phyloP scores from a whole-genome alignment of 345 rosid species.

The Camelina sativa region DNA sequence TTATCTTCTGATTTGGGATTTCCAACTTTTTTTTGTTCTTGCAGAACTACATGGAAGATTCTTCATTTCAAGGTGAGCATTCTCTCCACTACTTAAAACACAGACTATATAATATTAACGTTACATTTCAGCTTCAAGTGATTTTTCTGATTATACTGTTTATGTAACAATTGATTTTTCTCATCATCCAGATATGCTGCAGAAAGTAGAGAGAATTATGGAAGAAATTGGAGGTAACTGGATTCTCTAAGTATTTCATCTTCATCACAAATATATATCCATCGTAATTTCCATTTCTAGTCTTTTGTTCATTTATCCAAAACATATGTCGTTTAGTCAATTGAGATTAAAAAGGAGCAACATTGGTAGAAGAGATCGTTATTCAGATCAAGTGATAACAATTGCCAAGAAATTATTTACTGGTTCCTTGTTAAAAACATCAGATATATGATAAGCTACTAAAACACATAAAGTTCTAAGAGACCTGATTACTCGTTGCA shows the following conservation, averaged over 20 bases:
- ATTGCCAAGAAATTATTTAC: no score
- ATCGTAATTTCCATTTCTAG: not conserved
- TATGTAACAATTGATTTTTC: conserved; percentile 16
- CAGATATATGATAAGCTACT: no score
- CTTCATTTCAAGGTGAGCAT: conserved; percentile 77
- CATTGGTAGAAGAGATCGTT: not conserved
- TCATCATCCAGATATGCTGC: conserved; percentile 69
- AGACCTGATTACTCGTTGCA: no score
- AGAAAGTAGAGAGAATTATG: conserved; percentile 69
- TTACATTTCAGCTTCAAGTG: conserved; percentile 9
- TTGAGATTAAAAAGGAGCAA: not conserved
- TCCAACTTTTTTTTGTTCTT: conserved; percentile 35
- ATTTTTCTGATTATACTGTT: not conserved
- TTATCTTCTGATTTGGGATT: conserved; percentile 23
- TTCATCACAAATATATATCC: not conserved
- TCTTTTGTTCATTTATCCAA: conserved; percentile 18
- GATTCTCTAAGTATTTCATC: conserved; percentile 26
- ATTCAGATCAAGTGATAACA: no score
- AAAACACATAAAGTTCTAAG: no score
- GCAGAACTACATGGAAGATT: conserved; percentile 86
- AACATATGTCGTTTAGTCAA: conserved; percentile 7
- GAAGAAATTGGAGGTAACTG: conserved; percentile 59
- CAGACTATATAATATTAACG: not conserved
- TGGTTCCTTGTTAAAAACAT: no score
- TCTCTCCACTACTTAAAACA: conserved; percentile 24